Percentiles rank a stretch among this genome's conserved stretches.
phyloP scores from a whole-genome alignment of 2,329 filamentous ascomycete genomes.

The Aspergillus unguis region DNA sequence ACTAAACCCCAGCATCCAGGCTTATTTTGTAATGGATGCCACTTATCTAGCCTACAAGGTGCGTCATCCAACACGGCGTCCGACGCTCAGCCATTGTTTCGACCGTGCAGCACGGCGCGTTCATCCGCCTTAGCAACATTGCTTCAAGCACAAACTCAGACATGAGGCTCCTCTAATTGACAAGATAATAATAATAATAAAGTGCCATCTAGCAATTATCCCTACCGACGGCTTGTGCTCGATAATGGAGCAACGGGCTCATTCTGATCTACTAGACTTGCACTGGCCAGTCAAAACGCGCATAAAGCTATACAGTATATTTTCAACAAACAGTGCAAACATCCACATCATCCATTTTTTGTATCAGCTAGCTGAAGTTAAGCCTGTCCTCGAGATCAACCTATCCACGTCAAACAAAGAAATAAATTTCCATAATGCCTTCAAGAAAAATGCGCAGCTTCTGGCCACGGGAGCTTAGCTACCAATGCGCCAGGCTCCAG shows the following conservation, averaged over 20 bases:
- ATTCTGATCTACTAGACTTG: neutral
- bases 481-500: constrained; percentile 17
- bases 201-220: too few relatives aligned
- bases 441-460: constrained; percentile 19
- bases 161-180: neutral
- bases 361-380: neutral
- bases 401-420: too few relatives aligned
- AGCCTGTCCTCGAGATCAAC: neutral
- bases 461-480: constrained; percentile 20
- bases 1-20: neutral
- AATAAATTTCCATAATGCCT: constrained; percentile 19
- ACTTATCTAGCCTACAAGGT: neutral
- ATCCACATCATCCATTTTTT: constrained; percentile 1
- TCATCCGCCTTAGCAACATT: neutral
- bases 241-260: too few relatives aligned
- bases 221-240: too few relatives aligned
- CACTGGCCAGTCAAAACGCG: neutral
- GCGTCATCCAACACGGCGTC: neutral
- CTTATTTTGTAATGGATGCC: neutral
- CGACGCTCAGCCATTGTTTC: neutral
- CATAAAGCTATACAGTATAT: neutral
- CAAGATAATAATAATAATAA: neutral
- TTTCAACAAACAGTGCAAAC: constrained; percentile 15
- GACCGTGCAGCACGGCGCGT: neutral
- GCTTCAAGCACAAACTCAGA: neutral